Evolutionary conservation across 805 yeast species (phyloP).

Genomic region (Starmerella ratchasimensis): DNA sequence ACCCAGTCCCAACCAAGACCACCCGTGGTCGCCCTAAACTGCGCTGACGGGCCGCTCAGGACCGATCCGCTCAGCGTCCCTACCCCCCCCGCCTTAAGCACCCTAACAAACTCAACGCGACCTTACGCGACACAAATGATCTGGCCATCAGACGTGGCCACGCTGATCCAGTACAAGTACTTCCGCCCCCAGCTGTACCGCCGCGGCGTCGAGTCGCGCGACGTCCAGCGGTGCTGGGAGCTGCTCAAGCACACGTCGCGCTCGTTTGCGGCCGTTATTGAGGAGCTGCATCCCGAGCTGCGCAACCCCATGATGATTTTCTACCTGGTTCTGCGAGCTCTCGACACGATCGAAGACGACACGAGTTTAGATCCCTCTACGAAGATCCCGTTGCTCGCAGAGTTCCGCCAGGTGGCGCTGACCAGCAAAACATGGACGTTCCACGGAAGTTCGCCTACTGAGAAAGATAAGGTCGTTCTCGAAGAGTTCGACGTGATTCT

Average conservation of each 20-base stretch:
- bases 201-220: conserved; percentile 12
- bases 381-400: conserved; percentile 62
- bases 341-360: conserved; percentile 94
- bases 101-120: no score
- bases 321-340: conserved; percentile 73
- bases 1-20: no score
- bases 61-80: no score
- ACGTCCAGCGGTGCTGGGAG: conserved; percentile 50
- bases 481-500: conserved; percentile 64
- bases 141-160: conserved; percentile 11
- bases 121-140: no score
- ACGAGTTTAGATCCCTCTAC: conserved; percentile 62
- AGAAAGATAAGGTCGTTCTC: conserved; percentile 67
- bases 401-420: conserved; percentile 47
- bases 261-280: conserved; percentile 86
- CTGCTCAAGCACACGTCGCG: conserved; percentile 63
- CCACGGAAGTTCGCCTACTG: conserved; percentile 53
- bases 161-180: conserved; percentile 14
- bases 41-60: no score
- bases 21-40: no score
- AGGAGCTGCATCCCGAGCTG: conserved; percentile 80
- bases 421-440: conserved; percentile 65
- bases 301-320: conserved; percentile 67
- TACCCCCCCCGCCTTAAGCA: no score
- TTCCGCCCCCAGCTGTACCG: conserved; percentile 8